A percentile compares a stretch with the other conserved stretches of the same genome.
Evolutionary conservation across 2,329 filamentous ascomycete species (phyloP).

Genomic region (Furcasterigmium sp.): DNA sequence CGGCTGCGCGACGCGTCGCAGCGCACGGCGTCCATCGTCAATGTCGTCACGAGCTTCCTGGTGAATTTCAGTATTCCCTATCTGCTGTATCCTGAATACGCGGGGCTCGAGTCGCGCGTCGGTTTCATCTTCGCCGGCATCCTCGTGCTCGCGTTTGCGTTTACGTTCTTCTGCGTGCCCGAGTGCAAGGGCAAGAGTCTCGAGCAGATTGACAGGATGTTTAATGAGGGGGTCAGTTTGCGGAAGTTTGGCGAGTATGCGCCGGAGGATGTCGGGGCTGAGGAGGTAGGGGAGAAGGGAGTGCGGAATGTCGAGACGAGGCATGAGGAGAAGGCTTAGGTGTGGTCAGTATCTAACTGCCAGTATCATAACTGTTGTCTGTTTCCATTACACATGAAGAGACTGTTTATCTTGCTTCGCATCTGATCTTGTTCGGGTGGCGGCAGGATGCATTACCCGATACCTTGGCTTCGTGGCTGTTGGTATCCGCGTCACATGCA

Average conservation of each 20-base stretch:
- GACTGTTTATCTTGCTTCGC: no score
- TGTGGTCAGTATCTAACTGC: no score
- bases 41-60: conserved; percentile 13
- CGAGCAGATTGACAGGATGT: conserved; percentile 18
- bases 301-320: not conserved
- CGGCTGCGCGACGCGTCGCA: conserved; percentile 7
- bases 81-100: conserved; percentile 10
- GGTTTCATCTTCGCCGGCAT: conserved; percentile 13
- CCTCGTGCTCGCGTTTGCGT: conserved; percentile 9
- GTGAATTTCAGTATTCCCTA: conserved; percentile 15
- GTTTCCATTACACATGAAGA: no score
- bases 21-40: conserved; percentile 11
- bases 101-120: conserved; percentile 9
- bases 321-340: conserved; percentile 1
- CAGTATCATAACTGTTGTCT: no score
- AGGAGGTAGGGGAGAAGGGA: conserved; percentile 4
- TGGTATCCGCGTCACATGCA: no score
- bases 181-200: conserved; percentile 18
- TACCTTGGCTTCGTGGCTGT: no score
- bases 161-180: conserved; percentile 12
- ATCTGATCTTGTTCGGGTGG: no score
- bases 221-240: conserved; percentile 12
- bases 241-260: conserved; percentile 11
- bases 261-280: conserved; percentile 5
- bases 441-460: no score